Percentiles rank a stretch among this genome's conserved stretches.
Conservation (phyloP, 2,329 filamentous ascomycete genomes). For the Calcarisporium arbuscula region DNA sequence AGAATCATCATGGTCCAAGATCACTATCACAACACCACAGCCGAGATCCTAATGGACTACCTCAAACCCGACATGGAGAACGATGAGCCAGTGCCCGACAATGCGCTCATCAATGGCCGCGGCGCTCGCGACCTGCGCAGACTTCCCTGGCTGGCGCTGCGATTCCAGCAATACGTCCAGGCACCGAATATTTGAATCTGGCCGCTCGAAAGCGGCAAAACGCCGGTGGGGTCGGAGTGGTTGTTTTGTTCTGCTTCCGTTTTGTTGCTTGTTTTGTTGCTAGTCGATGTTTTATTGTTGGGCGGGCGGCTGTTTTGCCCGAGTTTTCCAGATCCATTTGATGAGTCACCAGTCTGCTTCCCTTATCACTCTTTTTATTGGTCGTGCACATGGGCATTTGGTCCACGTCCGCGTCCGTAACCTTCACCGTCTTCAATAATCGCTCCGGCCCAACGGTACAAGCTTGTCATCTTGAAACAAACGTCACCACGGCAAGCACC, state of each 20-base stretch:
- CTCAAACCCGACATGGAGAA: constrained; percentile 47
- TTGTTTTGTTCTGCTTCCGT: too few relatives aligned
- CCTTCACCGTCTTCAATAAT: constrained; percentile 59
- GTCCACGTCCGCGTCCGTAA: too few relatives aligned
- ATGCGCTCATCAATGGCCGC: constrained; percentile 56
- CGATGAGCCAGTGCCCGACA: constrained; percentile 60
- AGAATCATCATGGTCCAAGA: constrained; percentile 63
- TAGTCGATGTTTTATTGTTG: too few relatives aligned
- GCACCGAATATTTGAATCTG: too few relatives aligned
- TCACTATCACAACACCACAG: constrained; percentile 60
- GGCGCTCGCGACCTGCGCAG: constrained; percentile 26
- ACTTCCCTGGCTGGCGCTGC: constrained; percentile 35
- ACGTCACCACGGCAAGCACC: constrained; percentile 43
- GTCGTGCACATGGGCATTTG: too few relatives aligned
- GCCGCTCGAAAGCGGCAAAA: too few relatives aligned
- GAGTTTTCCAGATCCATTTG: too few relatives aligned
- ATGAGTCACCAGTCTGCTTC: too few relatives aligned
- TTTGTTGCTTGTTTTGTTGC: too few relatives aligned
- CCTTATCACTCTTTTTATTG: too few relatives aligned
- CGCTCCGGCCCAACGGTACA: constrained; percentile 65
- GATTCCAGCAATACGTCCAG: constrained; percentile 30
- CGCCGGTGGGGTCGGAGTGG: too few relatives aligned
- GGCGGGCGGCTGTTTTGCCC: too few relatives aligned
- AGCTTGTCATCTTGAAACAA: constrained; percentile 56
- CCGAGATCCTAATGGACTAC: constrained; percentile 45